These are phyloP conservation scores for Pochonia chlamydosporia DNA, from an alignment of 2,329 filamentous ascomycete genomes.

Conservation along the genomic window DNA sequence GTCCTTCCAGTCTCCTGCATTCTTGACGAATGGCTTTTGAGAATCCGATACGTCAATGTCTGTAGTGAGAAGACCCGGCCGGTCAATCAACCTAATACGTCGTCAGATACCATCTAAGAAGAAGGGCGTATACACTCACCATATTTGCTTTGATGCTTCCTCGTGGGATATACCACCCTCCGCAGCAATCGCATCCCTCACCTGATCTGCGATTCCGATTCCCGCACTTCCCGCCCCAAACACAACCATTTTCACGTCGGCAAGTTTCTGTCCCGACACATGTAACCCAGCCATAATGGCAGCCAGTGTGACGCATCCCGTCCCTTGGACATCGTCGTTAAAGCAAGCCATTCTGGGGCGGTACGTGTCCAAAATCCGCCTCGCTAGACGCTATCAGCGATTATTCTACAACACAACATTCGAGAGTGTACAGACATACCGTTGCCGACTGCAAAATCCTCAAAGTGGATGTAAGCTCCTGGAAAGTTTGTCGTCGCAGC, in stretches of 20 bases:
- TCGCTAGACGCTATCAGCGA: conserved; percentile 46
- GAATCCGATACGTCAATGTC: conserved; percentile 58
- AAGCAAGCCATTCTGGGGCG: conserved; percentile 72
- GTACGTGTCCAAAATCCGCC: conserved; percentile 71
- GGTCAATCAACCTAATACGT: conserved; percentile 65
- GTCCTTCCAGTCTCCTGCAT: conserved; percentile 56
- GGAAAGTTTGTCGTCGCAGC: conserved; percentile 66
- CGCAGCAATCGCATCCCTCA: conserved; percentile 70
- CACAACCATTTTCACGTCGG: conserved; percentile 65
- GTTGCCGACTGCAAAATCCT: conserved; percentile 78
- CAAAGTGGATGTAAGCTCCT: conserved; percentile 79
- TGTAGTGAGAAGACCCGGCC: conserved; percentile 66
- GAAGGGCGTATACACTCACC: conserved; percentile 37
- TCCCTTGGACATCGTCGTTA: conserved; percentile 88
- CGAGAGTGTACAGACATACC: conserved; percentile 29
- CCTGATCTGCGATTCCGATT: conserved; percentile 79
- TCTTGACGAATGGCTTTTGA: conserved; percentile 61
- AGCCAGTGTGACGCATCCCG: conserved; percentile 79
- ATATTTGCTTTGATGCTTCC: conserved; percentile 77
- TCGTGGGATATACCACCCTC: conserved; percentile 60
- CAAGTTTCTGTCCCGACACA: conserved; percentile 59
- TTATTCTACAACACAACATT: too few relatives aligned
- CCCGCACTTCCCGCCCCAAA: conserved; percentile 81
- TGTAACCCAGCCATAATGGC: conserved; percentile 73
- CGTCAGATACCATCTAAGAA: neutral